These are phyloP conservation scores for Botrytis elliptica DNA, from an alignment of 2,329 filamentous ascomycete genomes.

Conservation along the genomic window DNA sequence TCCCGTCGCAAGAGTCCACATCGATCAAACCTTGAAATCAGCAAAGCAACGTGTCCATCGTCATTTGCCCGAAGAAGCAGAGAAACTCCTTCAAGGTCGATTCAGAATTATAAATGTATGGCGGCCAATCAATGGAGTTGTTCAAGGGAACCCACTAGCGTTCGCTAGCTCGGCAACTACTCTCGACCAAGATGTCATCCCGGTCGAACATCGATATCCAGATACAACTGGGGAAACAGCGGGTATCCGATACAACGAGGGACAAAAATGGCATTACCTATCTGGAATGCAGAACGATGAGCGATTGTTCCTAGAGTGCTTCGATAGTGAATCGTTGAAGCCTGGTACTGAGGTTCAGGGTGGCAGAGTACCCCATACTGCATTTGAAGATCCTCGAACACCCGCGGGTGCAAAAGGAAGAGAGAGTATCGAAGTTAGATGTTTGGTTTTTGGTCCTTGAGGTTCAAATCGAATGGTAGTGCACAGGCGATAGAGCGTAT, in stretches of 20 bases:
- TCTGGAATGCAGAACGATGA: constrained; percentile 40
- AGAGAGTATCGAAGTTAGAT: constrained; percentile 87
- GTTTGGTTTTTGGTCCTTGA: constrained; percentile 70
- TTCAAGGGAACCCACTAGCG: constrained; percentile 36
- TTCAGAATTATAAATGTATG: constrained; percentile 89
- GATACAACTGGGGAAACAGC: constrained; percentile 38
- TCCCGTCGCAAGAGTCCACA: constrained; percentile 73
- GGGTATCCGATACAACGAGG: constrained; percentile 36
- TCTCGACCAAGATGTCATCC: constrained; percentile 37
- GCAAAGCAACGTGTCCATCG: constrained; percentile 69
- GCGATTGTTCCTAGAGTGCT: constrained; percentile 39
- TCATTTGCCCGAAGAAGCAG: constrained; percentile 63
- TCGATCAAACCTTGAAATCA: constrained; percentile 74
- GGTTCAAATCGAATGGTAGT: not conserved
- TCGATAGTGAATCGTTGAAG: constrained; percentile 45
- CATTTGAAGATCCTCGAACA: constrained; percentile 75
- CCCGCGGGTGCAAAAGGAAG: constrained; percentile 66
- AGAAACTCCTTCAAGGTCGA: constrained; percentile 61
- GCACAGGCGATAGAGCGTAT: not conserved
- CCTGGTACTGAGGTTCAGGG: constrained; percentile 50
- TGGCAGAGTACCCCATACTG: constrained; percentile 53
- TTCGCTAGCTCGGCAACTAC: constrained; percentile 37
- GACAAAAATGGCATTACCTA: constrained; percentile 40
- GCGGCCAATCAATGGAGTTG: constrained; percentile 44
- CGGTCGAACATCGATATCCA: constrained; percentile 39